Evolutionary conservation across 768 basidiomycete genomes (phyloP), one percentile per base, ranked within the genome.

Genomic region (Neoboletus subvelutipes): DNA sequence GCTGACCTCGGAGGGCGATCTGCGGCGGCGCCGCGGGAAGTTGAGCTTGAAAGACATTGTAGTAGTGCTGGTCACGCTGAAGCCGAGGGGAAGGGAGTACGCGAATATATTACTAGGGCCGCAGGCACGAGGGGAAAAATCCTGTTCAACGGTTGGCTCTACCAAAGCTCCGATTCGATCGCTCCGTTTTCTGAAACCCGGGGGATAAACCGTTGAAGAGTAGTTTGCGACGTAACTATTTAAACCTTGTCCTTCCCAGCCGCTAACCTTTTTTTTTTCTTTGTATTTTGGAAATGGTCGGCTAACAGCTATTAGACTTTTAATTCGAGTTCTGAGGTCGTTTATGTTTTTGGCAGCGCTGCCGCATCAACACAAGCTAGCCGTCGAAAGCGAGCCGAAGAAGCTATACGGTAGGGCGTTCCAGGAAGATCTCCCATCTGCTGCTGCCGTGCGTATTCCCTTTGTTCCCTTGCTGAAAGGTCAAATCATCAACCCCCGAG

Each of bases 31-130:
- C n/a, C n/a, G n/a, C n/a, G n/a, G n/a, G n/a, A n/a, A n/a, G 36
- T 53, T 10, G 12, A 37, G 22, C 36, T 24, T 20, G 50, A 34
- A 43, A 26, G 49, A 47, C 43, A 43, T n/a, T n/a, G n/a, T n/a
- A n/a, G n/a, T n/a, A 12, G 45, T 15, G 43, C 28, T 43, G 36
- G 18, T 65, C 59, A 24, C 18, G 29, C 52, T 42, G 51, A 53
- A 34, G 13, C 50, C 53, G 50, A 47, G 54, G 50, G 53, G 62
- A 31, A 1, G 34, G 34, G 17, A n/a, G 6, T 17, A 18, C 17
- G 17, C 13, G 37, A 20, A 31, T 24, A n/a, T n/a, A n/a, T n/a
- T n/a, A 20, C 33, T 13, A 34, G 26, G n/a, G 3, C 45, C 34
- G 2, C 56, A 40, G 1, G n/a, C 41, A n/a, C 37, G n/a, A 40